These are phyloP conservation scores for Croton laevigatus DNA, from an alignment of 441 rosid genomes.

Conservation along the genomic window DNA sequence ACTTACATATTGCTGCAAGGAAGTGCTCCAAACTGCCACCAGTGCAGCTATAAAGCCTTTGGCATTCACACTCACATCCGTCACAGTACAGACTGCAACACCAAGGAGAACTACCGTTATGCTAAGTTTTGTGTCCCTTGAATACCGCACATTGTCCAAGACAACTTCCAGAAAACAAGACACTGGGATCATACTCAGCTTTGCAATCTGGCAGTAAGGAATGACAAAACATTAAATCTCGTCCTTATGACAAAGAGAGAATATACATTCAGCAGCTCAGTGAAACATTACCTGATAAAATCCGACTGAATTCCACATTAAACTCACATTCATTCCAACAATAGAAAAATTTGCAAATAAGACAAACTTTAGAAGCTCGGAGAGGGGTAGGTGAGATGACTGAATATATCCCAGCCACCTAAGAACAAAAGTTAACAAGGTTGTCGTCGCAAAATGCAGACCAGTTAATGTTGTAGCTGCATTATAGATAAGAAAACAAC, in stretches of 20 bases:
- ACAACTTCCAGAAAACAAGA: constrained; percentile 84
- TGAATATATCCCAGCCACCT: constrained; percentile 83
- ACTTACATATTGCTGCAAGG: constrained; percentile 92
- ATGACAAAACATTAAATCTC: neutral
- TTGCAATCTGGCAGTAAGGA: constrained; percentile 62
- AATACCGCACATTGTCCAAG: constrained; percentile 79
- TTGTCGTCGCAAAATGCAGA: constrained; percentile 86
- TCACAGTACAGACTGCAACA: constrained; percentile 89
- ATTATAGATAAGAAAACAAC: neutral
- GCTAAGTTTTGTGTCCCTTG: constrained; percentile 95
- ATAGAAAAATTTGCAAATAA: constrained; percentile 89
- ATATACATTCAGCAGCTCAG: constrained; percentile 9
- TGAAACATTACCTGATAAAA: constrained; percentile 75
- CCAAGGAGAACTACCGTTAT: constrained; percentile 77
- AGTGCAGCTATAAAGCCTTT: constrained; percentile 80
- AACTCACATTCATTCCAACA: constrained; percentile 95
- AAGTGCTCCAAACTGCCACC: constrained; percentile 89
- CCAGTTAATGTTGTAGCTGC: constrained; percentile 97
- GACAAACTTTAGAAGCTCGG: constrained; percentile 76
- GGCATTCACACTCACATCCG: constrained; percentile 86
- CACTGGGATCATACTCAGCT: constrained; percentile 95
- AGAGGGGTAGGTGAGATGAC: constrained; percentile 60
- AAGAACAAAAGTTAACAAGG: constrained; percentile 62
- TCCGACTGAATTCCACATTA: constrained; percentile 97
- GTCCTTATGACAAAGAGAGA: neutral